Evolutionary conservation across 192 early-diverging fungal genomes (phyloP).

Genomic region (Thamnidium elegans): DNA sequence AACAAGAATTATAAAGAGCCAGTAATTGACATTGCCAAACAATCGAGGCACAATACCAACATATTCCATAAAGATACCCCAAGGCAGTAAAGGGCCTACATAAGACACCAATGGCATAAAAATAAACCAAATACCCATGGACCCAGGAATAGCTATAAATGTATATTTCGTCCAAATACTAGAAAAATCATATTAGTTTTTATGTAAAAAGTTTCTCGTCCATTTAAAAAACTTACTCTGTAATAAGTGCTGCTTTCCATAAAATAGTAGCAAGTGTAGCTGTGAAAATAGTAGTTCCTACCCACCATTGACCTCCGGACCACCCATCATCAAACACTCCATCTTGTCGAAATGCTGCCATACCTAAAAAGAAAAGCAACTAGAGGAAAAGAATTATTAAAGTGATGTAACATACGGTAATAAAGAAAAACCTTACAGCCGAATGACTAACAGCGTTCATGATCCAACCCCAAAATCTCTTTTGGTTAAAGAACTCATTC

Average conservation of each 20-base stretch:
- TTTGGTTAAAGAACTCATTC: conserved; percentile 70
- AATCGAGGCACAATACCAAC: conserved; percentile 62
- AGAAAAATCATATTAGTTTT: not conserved
- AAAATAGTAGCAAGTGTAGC: conserved; percentile 86
- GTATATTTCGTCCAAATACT: conserved; percentile 95
- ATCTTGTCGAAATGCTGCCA: conserved; percentile 64
- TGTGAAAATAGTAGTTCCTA: conserved; percentile 89
- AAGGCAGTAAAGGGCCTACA: conserved; percentile 67
- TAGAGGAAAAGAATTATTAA: conserved; percentile 5
- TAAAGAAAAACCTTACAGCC: conserved; percentile 39
- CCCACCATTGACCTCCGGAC: conserved; percentile 83
- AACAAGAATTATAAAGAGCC: conserved; percentile 80
- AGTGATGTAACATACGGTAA: too few relatives aligned
- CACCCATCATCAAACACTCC: conserved; percentile 64
- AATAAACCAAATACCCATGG: conserved; percentile 85
- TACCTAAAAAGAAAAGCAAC: conserved; percentile 68
- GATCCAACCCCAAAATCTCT: conserved; percentile 89
- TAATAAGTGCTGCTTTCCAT: conserved; percentile 84
- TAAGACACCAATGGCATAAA: conserved; percentile 81
- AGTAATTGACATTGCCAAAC: conserved; percentile 73
- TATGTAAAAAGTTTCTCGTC: not conserved
- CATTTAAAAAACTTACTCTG: conserved; percentile 50
- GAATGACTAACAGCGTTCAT: conserved; percentile 92
- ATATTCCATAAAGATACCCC: conserved; percentile 65
- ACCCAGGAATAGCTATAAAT: conserved; percentile 84